Base-by-base conservation (phyloP, 2,329 filamentous ascomycete genomes). In the Exophiala aquamarina region DNA sequence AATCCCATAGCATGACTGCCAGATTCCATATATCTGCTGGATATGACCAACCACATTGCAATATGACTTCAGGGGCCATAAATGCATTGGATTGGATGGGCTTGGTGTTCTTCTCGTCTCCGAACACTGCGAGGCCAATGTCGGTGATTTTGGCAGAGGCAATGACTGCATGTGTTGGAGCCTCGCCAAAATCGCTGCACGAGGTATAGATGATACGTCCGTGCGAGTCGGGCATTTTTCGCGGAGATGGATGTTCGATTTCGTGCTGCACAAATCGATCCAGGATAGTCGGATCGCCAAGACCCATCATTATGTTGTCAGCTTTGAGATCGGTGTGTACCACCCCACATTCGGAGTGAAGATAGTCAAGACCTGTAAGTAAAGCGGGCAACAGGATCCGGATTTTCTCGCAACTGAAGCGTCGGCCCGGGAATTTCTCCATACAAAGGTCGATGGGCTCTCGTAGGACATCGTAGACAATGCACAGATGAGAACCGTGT, bases 311-410 rank as follows among this genome's bases (percentile, higher is more conserved):
- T 37, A 73, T 70, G 34, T 73, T 73, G 40, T 71, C 65, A 9
- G 70, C 64, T 45, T 73, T 74, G 44, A 74, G 59, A 60, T 74
- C 71, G 62, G 69, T 73, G 59, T 74, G 66, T 23, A 73, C 66
- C 39, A 64, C 57, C 40, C 61, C 64, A 49, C 67, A 71, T 26
- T 67, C 61, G 1, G 63, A 57, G 50, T 73, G 69, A 4, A 73
- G 61, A 52, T 69, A 72, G 32, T 73, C 64, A 2, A 73, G 62
- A 2, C 64, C 65, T 34, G 60, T 45, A 10, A 73, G 64, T 44
- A 74, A 61, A 44, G 61, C 58, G 40, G 61, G 61, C 43, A 72
- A 55, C 39, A 68, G 61, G 40, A 58, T 43, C 50, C 67, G 70
- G 1, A 63, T 55, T 34, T 65, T 49, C 2, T 52, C 52, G 2